phyloP scores from a whole-genome alignment of 495 filamentous ascomycete species.

The Aspergillus nanangensis region DNA sequence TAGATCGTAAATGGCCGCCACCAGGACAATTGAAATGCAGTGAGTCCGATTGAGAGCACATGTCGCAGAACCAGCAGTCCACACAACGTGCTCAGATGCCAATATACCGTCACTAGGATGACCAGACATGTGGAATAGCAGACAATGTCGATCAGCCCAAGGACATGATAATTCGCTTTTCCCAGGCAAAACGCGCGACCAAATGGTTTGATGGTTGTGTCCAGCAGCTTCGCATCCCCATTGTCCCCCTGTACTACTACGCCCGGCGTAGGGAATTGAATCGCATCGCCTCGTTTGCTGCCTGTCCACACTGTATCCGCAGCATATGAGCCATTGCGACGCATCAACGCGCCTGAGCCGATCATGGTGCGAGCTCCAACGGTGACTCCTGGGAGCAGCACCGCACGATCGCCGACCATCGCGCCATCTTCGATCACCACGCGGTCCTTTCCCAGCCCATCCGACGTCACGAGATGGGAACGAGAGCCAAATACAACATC shows the following conservation, averaged over 20 bases:
- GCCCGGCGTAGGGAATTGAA: slow-evolving; percentile 27
- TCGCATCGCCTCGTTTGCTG: slow-evolving; percentile 35
- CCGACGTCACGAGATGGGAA: slow-evolving; percentile 37
- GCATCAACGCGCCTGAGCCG: slow-evolving; percentile 40
- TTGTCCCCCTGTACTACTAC: neutral
- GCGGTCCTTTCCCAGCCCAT: slow-evolving; percentile 34
- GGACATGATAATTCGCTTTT: slow-evolving; percentile 35
- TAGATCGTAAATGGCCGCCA: slow-evolving; percentile 29
- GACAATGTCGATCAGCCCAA: slow-evolving; percentile 31
- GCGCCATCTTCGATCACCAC: slow-evolving; percentile 34
- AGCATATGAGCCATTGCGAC: slow-evolving; percentile 28
- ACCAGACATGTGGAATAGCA: slow-evolving; percentile 32
- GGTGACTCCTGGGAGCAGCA: slow-evolving; percentile 34
- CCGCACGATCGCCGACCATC: slow-evolving; percentile 36
- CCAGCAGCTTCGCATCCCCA: neutral
- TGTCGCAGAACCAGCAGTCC: slow-evolving; percentile 28
- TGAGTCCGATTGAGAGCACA: slow-evolving; percentile 7
- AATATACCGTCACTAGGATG: slow-evolving; percentile 32
- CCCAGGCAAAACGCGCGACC: slow-evolving; percentile 41
- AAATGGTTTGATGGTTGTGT: slow-evolving; percentile 20
- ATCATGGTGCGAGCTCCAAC: slow-evolving; percentile 33
- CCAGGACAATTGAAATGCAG: slow-evolving; percentile 7
- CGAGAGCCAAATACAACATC: slow-evolving; percentile 46
- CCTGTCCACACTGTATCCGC: slow-evolving; percentile 39
- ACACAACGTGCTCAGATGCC: slow-evolving; percentile 27